A percentile compares a stretch with the other conserved stretches of the same genome.
These are phyloP conservation scores for Phytophthora litchii DNA, from an alignment of 352 stramenopile genomes.

Conservation along the genomic window DNA sequence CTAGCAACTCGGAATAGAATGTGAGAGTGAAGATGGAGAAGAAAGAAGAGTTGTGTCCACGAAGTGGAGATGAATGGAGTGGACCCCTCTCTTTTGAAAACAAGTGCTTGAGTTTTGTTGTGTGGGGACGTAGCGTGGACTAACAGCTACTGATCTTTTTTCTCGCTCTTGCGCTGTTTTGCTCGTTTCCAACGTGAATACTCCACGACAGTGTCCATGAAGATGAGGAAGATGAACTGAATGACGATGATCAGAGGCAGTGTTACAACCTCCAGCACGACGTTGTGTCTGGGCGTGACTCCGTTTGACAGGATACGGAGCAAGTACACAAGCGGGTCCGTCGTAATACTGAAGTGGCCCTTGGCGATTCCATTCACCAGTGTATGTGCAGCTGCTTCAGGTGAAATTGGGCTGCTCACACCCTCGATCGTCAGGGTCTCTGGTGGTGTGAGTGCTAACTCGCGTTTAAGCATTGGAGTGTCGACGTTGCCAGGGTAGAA, in stretches of 20 bases:
- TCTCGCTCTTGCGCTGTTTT: slow-evolving; percentile 23
- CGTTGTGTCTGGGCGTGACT: slow-evolving; percentile 48
- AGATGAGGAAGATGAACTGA: slow-evolving; percentile 42
- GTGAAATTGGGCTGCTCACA: slow-evolving; percentile 23
- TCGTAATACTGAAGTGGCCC: slow-evolving; percentile 61
- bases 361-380: slow-evolving; percentile 44
- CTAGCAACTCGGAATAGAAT: slow-evolving; percentile 52
- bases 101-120: slow-evolving; percentile 4
- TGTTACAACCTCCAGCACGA: slow-evolving; percentile 41
- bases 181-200: slow-evolving; percentile 32
- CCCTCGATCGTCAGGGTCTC: slow-evolving; percentile 56
- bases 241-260: slow-evolving; percentile 42
- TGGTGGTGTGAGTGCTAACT: slow-evolving; percentile 41
- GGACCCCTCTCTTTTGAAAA: slow-evolving; percentile 17
- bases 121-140: slow-evolving; percentile 4
- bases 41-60: slow-evolving; percentile 6
- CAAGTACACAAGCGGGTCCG: slow-evolving; percentile 49
- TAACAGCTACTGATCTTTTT: slow-evolving; percentile 27
- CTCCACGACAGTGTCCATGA: slow-evolving; percentile 50
- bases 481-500: slow-evolving; percentile 61
- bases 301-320: slow-evolving; percentile 55
- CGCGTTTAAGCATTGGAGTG: slow-evolving; percentile 43
- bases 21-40: slow-evolving; percentile 14
- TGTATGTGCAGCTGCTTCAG: slow-evolving; percentile 39
- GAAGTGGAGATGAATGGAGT: slow-evolving; percentile 21